Evolutionary conservation across 2,329 filamentous ascomycete genomes (phyloP).

Genomic region (Trichoderma sp.): DNA sequence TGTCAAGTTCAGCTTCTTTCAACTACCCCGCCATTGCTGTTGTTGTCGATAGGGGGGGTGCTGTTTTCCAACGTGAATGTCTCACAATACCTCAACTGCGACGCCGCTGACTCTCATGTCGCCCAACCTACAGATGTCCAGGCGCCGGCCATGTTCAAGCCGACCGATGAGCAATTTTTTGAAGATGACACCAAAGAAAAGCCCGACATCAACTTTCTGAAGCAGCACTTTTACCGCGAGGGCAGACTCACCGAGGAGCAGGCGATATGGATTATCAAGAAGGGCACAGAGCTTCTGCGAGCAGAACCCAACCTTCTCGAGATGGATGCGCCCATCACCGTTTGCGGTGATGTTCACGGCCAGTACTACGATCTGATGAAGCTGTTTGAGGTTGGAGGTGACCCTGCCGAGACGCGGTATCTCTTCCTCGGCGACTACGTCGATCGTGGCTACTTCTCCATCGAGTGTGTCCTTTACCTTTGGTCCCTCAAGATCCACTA

Average conservation of each 20-base stretch:
- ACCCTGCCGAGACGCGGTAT: conserved; percentile 94
- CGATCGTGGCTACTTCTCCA: conserved; percentile 97
- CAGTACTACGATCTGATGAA: conserved; percentile 99
- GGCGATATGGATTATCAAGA: conserved; percentile 90
- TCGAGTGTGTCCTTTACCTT: conserved; percentile 97
- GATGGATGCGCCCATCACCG: conserved; percentile 99
- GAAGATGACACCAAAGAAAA: conserved; percentile 83
- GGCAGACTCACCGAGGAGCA: conserved; percentile 96
- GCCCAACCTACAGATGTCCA: conserved; percentile 76
- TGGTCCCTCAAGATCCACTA: conserved; percentile 99
- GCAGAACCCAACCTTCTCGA: conserved; percentile 94
- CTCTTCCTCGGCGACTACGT: conserved; percentile 98
- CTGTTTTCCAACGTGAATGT: neutral
- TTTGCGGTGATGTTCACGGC: conserved; percentile 97
- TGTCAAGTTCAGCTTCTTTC: neutral
- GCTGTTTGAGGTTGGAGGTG: conserved; percentile 96
- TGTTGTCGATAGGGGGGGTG: conserved; percentile 16
- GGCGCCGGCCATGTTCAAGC: conserved; percentile 90
- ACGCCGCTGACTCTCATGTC: conserved; percentile 29
- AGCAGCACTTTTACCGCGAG: conserved; percentile 98
- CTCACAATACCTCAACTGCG: neutral
- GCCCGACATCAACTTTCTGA: conserved; percentile 91
- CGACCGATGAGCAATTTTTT: conserved; percentile 93
- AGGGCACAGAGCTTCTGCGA: conserved; percentile 84
- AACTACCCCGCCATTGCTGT: conserved; percentile 29